Percentiles rank a stretch among this genome's conserved stretches.
phyloP scores from a whole-genome alignment of 2,329 filamentous ascomycete species.

The Ophiostoma ips region DNA sequence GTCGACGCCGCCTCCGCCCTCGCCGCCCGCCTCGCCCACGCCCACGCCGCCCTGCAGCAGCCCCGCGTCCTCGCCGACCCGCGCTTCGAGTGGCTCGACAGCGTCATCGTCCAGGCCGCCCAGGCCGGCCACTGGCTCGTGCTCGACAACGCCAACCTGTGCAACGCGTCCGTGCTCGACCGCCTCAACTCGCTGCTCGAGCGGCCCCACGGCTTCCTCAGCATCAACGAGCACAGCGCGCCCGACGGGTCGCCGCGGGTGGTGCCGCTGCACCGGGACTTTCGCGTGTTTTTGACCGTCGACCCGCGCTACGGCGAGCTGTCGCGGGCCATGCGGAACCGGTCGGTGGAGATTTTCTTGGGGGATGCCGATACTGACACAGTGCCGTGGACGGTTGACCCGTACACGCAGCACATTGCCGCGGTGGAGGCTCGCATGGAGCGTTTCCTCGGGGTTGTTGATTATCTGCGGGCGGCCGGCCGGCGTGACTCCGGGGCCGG shows the following conservation, averaged over 20 bases:
- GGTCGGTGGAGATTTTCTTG: conserved; percentile 80
- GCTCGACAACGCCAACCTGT: conserved; percentile 93
- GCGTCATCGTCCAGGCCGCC: conserved; percentile 76
- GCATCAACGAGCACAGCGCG: conserved; percentile 85
- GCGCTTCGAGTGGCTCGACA: conserved; percentile 92
- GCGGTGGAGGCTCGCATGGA: conserved; percentile 36
- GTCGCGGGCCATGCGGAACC: conserved; percentile 91
- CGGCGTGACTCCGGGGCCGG: no score
- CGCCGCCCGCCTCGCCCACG: conserved; percentile 31
- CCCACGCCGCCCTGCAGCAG: conserved; percentile 35
- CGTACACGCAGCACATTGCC: conserved; percentile 27
- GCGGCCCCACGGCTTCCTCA: conserved; percentile 63
- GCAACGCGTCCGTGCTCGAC: conserved; percentile 87
- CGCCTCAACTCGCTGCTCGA: conserved; percentile 89
- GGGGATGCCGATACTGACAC: conserved; percentile 21
- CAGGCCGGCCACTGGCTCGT: conserved; percentile 83
- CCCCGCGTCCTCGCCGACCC: conserved; percentile 52
- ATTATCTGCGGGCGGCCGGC: conserved; percentile 18
- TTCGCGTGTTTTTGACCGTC: conserved; percentile 86
- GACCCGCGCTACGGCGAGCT: conserved; percentile 86
- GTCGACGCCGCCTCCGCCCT: conserved; percentile 33
- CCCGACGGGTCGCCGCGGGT: conserved; percentile 67
- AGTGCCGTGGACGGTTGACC: conserved; percentile 8
- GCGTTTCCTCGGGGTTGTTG: conserved; percentile 29
- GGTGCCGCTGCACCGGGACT: conserved; percentile 69